Percentiles rank a stretch among this genome's conserved stretches.
These are phyloP conservation scores for Ogataea dorogensis DNA, from an alignment of 805 yeast genomes.

Conservation along the genomic window DNA sequence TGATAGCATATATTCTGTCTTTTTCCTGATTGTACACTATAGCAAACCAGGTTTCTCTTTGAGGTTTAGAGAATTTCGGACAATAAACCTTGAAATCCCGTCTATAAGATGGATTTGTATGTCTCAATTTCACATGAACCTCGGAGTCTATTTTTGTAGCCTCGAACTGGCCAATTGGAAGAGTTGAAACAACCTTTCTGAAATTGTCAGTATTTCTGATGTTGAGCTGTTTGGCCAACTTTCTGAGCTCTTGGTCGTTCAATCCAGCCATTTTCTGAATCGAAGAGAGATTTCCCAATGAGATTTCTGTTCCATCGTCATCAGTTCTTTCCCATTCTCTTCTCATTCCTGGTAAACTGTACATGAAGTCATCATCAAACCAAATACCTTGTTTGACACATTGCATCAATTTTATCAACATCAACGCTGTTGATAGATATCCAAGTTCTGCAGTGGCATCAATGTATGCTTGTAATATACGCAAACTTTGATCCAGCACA, in stretches of 20 bases:
- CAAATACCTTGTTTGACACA: conserved; percentile 86
- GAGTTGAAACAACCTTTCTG: conserved; percentile 46
- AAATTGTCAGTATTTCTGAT: conserved; percentile 52
- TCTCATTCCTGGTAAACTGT: conserved; percentile 50
- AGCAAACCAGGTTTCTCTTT: conserved; percentile 91
- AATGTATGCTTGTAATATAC: conserved; percentile 88
- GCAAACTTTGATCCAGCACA: conserved; percentile 89
- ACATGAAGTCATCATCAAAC: conserved; percentile 75
- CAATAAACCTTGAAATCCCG: conserved; percentile 67
- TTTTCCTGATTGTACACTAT: conserved; percentile 51
- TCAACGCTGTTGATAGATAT: conserved; percentile 56
- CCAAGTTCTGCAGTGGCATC: conserved; percentile 90
- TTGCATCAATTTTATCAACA: conserved; percentile 70
- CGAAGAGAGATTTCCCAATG: conserved; percentile 15
- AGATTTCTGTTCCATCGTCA: conserved; percentile 2
- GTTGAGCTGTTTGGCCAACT: conserved; percentile 38
- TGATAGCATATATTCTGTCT: conserved; percentile 60
- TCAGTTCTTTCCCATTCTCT: conserved; percentile 18
- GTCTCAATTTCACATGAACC: conserved; percentile 48
- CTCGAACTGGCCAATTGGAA: conserved; percentile 57
- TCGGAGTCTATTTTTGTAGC: conserved; percentile 35
- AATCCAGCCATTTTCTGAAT: conserved; percentile 45
- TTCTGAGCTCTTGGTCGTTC: conserved; percentile 34
- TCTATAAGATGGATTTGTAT: conserved; percentile 49
- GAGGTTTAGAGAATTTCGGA: conserved; percentile 84